Evolutionary conservation across 2,329 filamentous ascomycete genomes (phyloP).

Genomic region (Sporothrix brasiliensis): DNA sequence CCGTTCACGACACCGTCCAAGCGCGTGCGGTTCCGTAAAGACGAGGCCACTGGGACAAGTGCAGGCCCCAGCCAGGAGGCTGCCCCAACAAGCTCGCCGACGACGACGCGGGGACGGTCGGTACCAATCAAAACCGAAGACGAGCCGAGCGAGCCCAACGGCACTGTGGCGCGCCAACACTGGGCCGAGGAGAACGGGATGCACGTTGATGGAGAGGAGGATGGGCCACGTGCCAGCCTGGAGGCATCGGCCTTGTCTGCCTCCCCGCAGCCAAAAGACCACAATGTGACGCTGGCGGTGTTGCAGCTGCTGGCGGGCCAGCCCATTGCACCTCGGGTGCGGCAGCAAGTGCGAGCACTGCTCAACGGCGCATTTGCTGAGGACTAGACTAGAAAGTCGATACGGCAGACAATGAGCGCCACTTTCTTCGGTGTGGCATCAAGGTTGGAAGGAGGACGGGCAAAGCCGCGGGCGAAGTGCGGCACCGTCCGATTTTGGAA

Average conservation of each 20-base stretch:
- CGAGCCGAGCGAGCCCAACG: background rate
- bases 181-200: slow-evolving; percentile 26
- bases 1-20: slow-evolving; percentile 30
- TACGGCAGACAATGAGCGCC: background rate
- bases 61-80: background rate
- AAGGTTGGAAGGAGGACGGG: background rate
- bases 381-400: background rate
- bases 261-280: slow-evolving; percentile 34
- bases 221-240: background rate
- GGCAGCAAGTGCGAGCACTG: slow-evolving; percentile 54
- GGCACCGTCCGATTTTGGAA: background rate
- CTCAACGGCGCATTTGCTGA: slow-evolving; percentile 49
- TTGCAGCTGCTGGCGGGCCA: slow-evolving; percentile 53
- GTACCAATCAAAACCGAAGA: background rate
- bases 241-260: background rate
- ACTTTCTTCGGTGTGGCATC: background rate
- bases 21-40: slow-evolving; percentile 25
- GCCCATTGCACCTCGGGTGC: slow-evolving; percentile 46
- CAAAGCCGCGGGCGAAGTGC: too few species aligned
- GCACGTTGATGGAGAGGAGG: slow-evolving; percentile 18
- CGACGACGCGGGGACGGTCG: background rate
- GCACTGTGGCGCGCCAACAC: background rate
- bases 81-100: background rate
- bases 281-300: slow-evolving; percentile 52
- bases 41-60: background rate